A percentile compares a stretch with the other conserved stretches of the same genome.
Evolutionary conservation across 1,139 yeast species (phyloP).

Genomic region (Suhomyces coccinellae): DNA sequence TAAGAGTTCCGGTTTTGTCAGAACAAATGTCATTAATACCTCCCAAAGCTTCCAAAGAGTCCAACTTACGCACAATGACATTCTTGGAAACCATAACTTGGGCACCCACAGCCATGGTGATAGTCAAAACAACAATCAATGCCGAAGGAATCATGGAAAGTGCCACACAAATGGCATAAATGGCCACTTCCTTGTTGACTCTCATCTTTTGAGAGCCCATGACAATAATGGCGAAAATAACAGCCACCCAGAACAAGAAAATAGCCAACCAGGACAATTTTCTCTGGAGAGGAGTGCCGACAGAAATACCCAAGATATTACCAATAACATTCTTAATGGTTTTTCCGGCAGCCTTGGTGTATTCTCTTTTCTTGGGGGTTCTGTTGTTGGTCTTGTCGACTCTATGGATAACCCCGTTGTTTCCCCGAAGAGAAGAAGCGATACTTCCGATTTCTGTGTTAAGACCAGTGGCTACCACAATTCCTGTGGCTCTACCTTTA

Average conservation of each 20-base stretch:
- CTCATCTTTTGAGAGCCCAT: constrained; percentile 37
- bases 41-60: constrained; percentile 51
- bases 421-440: constrained; percentile 37
- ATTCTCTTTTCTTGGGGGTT: constrained; percentile 42
- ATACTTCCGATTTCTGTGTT: constrained; percentile 52
- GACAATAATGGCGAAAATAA: constrained; percentile 40
- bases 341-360: constrained; percentile 44
- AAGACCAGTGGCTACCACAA: constrained; percentile 48
- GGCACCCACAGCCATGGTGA: constrained; percentile 52
- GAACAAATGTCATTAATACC: constrained; percentile 53
- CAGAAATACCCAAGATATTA: constrained; percentile 37
- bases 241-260: constrained; percentile 40
- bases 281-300: constrained; percentile 47
- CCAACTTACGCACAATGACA: constrained; percentile 48
- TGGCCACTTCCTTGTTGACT: constrained; percentile 45
- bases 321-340: constrained; percentile 41
- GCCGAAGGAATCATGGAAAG: constrained; percentile 59
- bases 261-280: constrained; percentile 48
- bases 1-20: constrained; percentile 56
- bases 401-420: constrained; percentile 25
- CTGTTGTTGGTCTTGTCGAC: constrained; percentile 26
- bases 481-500: constrained; percentile 49
- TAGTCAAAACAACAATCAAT: constrained; percentile 54
- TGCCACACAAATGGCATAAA: constrained; percentile 44
- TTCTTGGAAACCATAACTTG: constrained; percentile 46